Evolutionary conservation across 176 grass and related monocot genomes (phyloP).

Genomic region (Chrysopogon serrulatus): DNA sequence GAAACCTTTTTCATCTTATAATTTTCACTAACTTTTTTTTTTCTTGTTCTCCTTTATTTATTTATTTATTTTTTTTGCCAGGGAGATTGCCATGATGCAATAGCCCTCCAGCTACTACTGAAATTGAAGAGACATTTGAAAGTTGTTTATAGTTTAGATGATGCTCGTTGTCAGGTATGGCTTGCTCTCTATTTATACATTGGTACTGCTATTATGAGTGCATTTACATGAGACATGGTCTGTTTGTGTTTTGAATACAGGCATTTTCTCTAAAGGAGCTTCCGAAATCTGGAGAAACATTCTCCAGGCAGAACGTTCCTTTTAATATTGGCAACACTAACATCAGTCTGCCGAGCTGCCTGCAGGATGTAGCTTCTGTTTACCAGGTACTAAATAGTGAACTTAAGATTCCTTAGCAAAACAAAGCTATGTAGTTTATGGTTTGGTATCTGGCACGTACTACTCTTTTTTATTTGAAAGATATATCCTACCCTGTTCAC

Average conservation of each 20-base stretch:
- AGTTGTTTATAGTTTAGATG: conserved; percentile 77
- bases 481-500: not conserved
- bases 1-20: not conserved
- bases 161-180: conserved; percentile 84
- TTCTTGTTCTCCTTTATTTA: no score
- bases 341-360: conserved; percentile 50
- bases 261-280: conserved; percentile 92
- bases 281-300: conserved; percentile 66
- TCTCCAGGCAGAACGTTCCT: conserved; percentile 87
- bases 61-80: not conserved
- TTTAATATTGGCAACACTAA: conserved; percentile 59
- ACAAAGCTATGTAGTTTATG: not conserved
- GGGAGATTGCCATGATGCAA: conserved; percentile 80
- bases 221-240: conserved; percentile 15
- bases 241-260: conserved; percentile 48
- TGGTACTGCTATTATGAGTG: not conserved
- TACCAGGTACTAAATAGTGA: conserved; percentile 64
- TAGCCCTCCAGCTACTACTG: conserved; percentile 88
- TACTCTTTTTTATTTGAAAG: not conserved
- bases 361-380: conserved; percentile 58
- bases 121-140: conserved; percentile 98
- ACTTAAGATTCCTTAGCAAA: conserved; percentile 19
- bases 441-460: not conserved
- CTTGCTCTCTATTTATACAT: conserved; percentile 4
- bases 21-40: conserved; percentile 23